A percentile compares a stretch with the other conserved stretches of the same genome.
phyloP scores from a whole-genome alignment of 1,284 basidiomycete genomes.

The Pascua sp. region DNA sequence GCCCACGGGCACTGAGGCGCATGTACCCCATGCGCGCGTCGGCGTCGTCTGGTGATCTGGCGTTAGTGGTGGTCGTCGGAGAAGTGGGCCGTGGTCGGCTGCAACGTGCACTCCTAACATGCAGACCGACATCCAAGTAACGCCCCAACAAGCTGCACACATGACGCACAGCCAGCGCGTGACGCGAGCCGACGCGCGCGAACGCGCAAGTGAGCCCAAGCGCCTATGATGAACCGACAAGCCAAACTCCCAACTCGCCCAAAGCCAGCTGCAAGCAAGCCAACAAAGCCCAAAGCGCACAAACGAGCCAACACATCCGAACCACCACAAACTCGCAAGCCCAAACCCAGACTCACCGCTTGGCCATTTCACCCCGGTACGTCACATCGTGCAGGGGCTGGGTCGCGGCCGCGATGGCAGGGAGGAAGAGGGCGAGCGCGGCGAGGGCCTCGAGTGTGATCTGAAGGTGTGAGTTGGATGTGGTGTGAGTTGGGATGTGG shows the following conservation, averaged over 20 bases:
- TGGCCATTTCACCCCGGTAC: constrained; percentile 45
- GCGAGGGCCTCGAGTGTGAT: constrained; percentile 45
- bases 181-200: no score
- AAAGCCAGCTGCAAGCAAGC: no score
- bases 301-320: no score
- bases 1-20: constrained; percentile 29
- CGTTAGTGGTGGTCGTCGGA: neutral
- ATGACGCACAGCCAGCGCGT: no score
- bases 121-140: neutral
- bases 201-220: no score
- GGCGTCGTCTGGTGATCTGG: constrained; percentile 36
- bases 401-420: constrained; percentile 34
- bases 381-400: constrained; percentile 43
- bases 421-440: constrained; percentile 41
- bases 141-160: neutral
- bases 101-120: neutral
- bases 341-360: constrained; percentile 29
- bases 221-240: no score
- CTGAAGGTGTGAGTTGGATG: no score
- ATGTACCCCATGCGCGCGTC: constrained; percentile 39
- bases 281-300: no score
- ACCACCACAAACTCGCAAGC: no score
- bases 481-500: neutral
- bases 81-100: neutral
- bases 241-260: no score